A percentile compares a stretch with the other conserved stretches of the same genome.
Evolutionary conservation across 169 alveolate genomes (phyloP).

Genomic region (Cryptosporidium xiaoi): DNA sequence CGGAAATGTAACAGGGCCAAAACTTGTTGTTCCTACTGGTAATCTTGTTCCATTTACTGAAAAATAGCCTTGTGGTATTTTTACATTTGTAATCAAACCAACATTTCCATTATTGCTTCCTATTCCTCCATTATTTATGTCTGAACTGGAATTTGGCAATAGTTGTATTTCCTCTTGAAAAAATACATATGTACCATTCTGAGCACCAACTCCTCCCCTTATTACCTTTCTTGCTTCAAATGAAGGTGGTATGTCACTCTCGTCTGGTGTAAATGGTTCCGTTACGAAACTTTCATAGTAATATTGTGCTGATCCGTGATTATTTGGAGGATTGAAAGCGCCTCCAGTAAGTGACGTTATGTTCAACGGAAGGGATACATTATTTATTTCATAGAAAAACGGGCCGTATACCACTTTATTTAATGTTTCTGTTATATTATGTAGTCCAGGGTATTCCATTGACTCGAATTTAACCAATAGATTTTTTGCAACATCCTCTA

Average conservation of each 20-base stretch:
- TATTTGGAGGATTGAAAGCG: constrained; percentile 66
- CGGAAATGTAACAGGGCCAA: constrained; percentile 74
- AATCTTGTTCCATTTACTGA: constrained; percentile 66
- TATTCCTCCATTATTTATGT: neutral
- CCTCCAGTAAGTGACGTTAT: constrained; percentile 69
- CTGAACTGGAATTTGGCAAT: constrained; percentile 26
- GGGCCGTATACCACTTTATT: constrained; percentile 63
- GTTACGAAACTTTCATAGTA: constrained; percentile 72
- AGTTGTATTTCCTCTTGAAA: constrained; percentile 70
- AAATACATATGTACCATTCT: constrained; percentile 62
- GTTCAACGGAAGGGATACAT: constrained; percentile 63
- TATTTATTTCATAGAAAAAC: constrained; percentile 60
- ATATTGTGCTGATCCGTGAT: constrained; percentile 61
- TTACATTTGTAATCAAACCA: constrained; percentile 20
- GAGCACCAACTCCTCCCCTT: constrained; percentile 75
- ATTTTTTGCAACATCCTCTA: constrained; percentile 43
- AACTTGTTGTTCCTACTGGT: constrained; percentile 71
- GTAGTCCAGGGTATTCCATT: constrained; percentile 59
- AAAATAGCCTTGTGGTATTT: constrained; percentile 46
- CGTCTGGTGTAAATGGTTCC: constrained; percentile 54
- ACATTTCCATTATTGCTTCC: constrained; percentile 2
- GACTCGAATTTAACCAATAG: constrained; percentile 46
- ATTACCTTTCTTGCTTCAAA: constrained; percentile 68
- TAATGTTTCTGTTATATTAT: constrained; percentile 53
- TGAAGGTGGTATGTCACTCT: constrained; percentile 16